Evolutionary conservation across 2,329 filamentous ascomycete genomes (phyloP).

Genomic region (Plenodomus lindquistii): DNA sequence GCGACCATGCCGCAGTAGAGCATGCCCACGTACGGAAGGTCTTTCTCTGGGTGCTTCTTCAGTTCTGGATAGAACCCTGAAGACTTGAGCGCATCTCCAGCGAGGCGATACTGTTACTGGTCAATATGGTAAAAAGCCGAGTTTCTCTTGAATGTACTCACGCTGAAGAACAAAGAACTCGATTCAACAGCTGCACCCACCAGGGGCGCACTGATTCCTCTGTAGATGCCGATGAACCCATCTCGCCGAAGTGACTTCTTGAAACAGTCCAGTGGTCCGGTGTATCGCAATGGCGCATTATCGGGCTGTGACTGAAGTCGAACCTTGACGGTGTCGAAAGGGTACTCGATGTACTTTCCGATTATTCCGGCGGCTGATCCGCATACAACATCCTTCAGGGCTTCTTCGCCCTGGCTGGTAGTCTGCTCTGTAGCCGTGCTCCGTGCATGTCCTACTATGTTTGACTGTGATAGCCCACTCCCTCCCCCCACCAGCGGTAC

Average conservation of each 20-base stretch:
- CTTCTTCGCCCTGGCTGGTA: slow-evolving; percentile 61
- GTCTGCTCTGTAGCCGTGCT: slow-evolving; percentile 14
- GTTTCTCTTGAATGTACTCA: slow-evolving; percentile 23
- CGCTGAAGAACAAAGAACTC: slow-evolving; percentile 88
- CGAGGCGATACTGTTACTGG: slow-evolving; percentile 49
- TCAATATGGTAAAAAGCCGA: slow-evolving; percentile 20
- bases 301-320: slow-evolving; percentile 94
- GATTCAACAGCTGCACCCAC: slow-evolving; percentile 91
- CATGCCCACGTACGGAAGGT: slow-evolving; percentile 74
- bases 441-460: slow-evolving; percentile 23
- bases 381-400: slow-evolving; percentile 83
- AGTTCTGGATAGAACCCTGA: slow-evolving; percentile 57
- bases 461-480: slow-evolving; percentile 22
- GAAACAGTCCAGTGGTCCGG: slow-evolving; percentile 90
- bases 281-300: slow-evolving; percentile 78
- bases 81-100: slow-evolving; percentile 65
- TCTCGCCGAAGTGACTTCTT: slow-evolving; percentile 78
- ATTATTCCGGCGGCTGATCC: slow-evolving; percentile 89
- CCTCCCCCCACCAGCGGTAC: slow-evolving; percentile 38
- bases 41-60: slow-evolving; percentile 47
- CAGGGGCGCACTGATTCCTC: slow-evolving; percentile 89
- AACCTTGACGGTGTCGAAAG: slow-evolving; percentile 98
- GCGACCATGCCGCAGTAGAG: slow-evolving; percentile 82
- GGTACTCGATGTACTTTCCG: slow-evolving; percentile 97
- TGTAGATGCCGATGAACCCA: slow-evolving; percentile 81